Evolutionary conservation across 1,139 yeast genomes (phyloP), one percentile per base, ranked within the genome.

Genomic region (Blastobotrys elegans): DNA sequence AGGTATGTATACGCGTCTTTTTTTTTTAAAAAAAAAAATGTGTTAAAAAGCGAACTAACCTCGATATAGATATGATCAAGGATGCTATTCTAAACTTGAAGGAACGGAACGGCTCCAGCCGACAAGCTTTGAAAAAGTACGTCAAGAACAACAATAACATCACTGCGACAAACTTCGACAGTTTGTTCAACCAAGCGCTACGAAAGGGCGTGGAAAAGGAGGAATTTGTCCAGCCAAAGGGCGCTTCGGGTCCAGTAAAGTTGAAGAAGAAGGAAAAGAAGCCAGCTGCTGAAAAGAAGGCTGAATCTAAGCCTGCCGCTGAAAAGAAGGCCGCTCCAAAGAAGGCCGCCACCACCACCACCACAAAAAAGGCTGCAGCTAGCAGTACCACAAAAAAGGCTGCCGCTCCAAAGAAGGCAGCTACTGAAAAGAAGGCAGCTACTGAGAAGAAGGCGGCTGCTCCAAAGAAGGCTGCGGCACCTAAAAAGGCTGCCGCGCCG

Each of bases 191-290:
- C 67, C 62, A 77, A 44, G 92, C 96, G 32, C 73, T 88, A 61
- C 82, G 83, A 72, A 84, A 81, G 65, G 95, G 95, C 53, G 94
- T 88, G 53, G 82, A 77, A 50, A 66, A 78, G 24, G 95, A 88
- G 46, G 85, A 80, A 48, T 84, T 89, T 60, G 67, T 77, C 43
- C 96, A 86, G 69, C 96, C 96, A 64, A 88, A 87, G 73, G 96
- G 96, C n/a, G 80, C 88, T 17, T 79, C 86, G 26, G 89, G 89
- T 40, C 84, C 88, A 27, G 80, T 82, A 56, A 82, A 82, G 68
- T 67, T 80, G 56, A 74, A 72, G 61, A 79, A 78, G 72, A 66
- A 67, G 55, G 64, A 64, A 46, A 61, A 61, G 18, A 52, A 58
- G 21, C 61, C 61, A 17, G 53, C 57, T 22, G 51, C 48, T 14